Evolutionary conservation across 1,284 basidiomycete genomes (phyloP), one percentile per base, ranked within the genome.

Genomic region (Bondarzewia mesenterica): DNA sequence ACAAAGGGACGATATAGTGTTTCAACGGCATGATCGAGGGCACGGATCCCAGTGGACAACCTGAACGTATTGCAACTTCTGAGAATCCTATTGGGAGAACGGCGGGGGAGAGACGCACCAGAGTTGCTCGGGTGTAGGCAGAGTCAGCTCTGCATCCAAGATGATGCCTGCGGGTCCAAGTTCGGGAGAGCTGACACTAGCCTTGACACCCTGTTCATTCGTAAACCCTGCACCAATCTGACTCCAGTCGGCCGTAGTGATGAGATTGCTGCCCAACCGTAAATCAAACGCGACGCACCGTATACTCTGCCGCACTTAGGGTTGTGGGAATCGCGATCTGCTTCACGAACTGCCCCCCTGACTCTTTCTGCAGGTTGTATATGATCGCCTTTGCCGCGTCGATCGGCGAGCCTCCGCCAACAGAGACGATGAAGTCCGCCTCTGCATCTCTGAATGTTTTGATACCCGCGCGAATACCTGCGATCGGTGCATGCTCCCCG

Each of bases 301-400:
- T 73, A 58, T 85, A 86, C 59, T 91, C 88, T 1, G 89, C 89
- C 1, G 87, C 87, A 53, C 83, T 87, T 26, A 91, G 66, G 5
- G 89, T 90, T 2, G 89, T 92, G 0, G 89, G 89, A 46, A 91
- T 80, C 4, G 87, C 84, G 49, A 92, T 81, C 55, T 83, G 77
- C 27, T 52, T 57, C 57, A 72, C 48, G 66, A 69, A 57, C 57
- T 70, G 49, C 2, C 73, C 75, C 15, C 77, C 78, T 3, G 55
- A 64, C 52, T 80, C 75, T 56, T 82, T 64, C 52, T 82, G 78
- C 32, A 79, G 65, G 49, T 74, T 72, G 61, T 80, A 82, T 12
- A 82, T 62, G 35, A 88, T 82, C 1, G 78, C 78, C 59, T 89
- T 89, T 25, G 83, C 70, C 2, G 84, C 85, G 61, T 91, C 89